These are phyloP conservation scores for Nissolia schottii DNA, from an alignment of 306 rosid genomes.

Conservation along the genomic window DNA sequence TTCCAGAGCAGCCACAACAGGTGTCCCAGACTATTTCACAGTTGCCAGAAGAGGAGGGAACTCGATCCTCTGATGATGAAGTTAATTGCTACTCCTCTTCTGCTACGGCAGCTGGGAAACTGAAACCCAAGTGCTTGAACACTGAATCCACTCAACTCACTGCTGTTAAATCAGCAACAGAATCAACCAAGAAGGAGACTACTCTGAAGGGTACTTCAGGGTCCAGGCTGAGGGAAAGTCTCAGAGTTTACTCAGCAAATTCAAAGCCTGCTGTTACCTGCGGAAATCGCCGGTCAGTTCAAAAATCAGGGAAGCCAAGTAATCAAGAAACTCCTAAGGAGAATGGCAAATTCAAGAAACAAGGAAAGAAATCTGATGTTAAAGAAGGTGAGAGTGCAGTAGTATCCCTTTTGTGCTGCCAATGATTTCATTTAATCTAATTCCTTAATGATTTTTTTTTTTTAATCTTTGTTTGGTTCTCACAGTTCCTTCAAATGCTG, in stretches of 20 bases:
- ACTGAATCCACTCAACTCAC: slow-evolving; percentile 38
- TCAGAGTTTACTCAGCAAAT: slow-evolving; percentile 37
- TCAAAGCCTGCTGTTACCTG: slow-evolving; percentile 41
- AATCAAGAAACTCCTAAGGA: slow-evolving; percentile 39
- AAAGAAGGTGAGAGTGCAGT: slow-evolving; percentile 38
- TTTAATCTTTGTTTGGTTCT: background rate
- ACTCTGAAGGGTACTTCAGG: slow-evolving; percentile 32
- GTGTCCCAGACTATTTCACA: slow-evolving; percentile 62
- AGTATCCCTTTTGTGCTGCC: background rate
- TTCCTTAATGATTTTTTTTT: background rate
- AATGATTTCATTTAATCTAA: background rate
- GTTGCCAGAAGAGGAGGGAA: slow-evolving; percentile 58
- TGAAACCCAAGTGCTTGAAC: slow-evolving; percentile 51
- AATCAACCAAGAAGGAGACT: slow-evolving; percentile 39
- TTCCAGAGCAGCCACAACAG: slow-evolving; percentile 45
- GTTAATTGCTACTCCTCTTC: slow-evolving; percentile 48
- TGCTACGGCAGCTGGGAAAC: slow-evolving; percentile 37
- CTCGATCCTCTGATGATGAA: slow-evolving; percentile 72
- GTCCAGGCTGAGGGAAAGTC: slow-evolving; percentile 36
- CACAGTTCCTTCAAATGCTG: slow-evolving; percentile 40
- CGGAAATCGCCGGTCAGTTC: slow-evolving; percentile 26
- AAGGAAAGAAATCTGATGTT: slow-evolving; percentile 37
- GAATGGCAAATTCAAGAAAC: slow-evolving; percentile 43
- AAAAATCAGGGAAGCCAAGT: slow-evolving; percentile 49
- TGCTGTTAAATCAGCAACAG: slow-evolving; percentile 31